A percentile compares a stretch with the other conserved stretches of the same genome.
Conservation (phyloP, 1,284 basidiomycete species). For the Hypsizygus ulmarius region DNA sequence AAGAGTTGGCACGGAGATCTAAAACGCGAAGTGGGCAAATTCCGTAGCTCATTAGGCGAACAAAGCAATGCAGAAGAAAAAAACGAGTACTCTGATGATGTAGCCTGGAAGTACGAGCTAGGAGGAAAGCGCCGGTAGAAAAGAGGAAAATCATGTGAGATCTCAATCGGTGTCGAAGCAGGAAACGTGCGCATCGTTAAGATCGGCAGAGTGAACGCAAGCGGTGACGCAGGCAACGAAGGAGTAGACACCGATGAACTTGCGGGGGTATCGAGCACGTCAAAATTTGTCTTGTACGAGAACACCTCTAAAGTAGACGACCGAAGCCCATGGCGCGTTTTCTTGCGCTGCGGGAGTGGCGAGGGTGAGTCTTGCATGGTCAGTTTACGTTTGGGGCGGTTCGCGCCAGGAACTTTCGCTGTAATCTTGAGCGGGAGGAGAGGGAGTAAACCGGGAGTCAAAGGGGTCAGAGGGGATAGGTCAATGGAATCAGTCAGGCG, state of each 20-base stretch:
- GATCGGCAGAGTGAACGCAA: conserved; percentile 1
- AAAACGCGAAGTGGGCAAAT: neutral
- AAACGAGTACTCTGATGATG: conserved; percentile 19
- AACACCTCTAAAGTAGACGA: neutral
- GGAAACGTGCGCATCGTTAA: conserved; percentile 47
- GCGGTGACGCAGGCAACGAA: too few species aligned
- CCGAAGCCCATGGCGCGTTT: neutral
- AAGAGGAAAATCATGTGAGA: conserved; percentile 47
- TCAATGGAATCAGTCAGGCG: neutral
- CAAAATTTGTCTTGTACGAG: neutral
- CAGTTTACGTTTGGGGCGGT: conserved; percentile 1
- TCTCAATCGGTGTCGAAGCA: conserved; percentile 32
- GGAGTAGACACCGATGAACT: neutral
- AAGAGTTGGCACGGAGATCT: conserved; percentile 37
- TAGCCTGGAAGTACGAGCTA: conserved; percentile 45
- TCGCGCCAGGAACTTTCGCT: too few species aligned
- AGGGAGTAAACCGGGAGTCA: neutral
- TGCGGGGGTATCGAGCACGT: neutral
- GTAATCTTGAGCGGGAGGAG: too few species aligned
- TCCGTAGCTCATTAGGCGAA: too few species aligned
- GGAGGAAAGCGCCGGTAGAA: conserved; percentile 68
- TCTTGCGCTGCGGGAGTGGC: neutral
- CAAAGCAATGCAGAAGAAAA: too few species aligned
- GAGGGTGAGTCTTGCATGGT: conserved; percentile 1
- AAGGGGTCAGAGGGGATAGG: conserved; percentile 8